phyloP scores from a whole-genome alignment of 257 asterid genomes.

The Phtheirospermum japonicum region DNA sequence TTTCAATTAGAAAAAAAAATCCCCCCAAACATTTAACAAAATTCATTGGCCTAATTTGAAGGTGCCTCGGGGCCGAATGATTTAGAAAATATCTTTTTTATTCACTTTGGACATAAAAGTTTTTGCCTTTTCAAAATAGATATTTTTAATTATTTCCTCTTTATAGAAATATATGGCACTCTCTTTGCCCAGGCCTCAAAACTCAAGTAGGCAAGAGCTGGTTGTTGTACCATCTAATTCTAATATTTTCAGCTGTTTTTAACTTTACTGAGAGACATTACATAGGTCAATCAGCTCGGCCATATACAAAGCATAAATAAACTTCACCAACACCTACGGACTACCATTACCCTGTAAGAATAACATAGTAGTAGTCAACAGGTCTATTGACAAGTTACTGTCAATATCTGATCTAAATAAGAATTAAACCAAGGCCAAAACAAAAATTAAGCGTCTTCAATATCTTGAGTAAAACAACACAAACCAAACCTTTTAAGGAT shows the following conservation, averaged over 20 bases:
- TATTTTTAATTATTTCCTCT: no score
- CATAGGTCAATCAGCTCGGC: conserved; percentile 65
- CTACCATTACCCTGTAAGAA: no score
- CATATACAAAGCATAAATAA: conserved; percentile 14
- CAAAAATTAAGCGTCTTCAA: background rate
- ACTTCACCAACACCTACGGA: background rate
- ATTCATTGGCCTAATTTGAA: no score
- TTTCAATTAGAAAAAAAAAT: no score
- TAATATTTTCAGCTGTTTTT: conserved; percentile 49
- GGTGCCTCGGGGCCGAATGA: no score
- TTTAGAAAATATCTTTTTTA: no score
- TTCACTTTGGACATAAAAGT: no score
- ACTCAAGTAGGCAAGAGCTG: conserved; percentile 49
- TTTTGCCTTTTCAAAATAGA: no score
- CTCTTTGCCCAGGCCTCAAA: conserved; percentile 38
- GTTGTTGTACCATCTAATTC: conserved; percentile 37
- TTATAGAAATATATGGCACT: conserved; percentile 41
- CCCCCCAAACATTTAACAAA: no score
- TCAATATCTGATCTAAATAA: background rate
- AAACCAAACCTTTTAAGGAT: background rate
- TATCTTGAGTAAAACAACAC: background rate
- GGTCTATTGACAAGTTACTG: background rate
- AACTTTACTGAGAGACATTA: conserved; percentile 48
- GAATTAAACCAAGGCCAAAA: conserved; percentile 16
- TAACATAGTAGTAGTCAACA: background rate